A percentile compares a stretch with the other conserved stretches of the same genome.
Conservation (phyloP, 1,284 basidiomycete genomes). For the Leccinum subfulvum region DNA sequence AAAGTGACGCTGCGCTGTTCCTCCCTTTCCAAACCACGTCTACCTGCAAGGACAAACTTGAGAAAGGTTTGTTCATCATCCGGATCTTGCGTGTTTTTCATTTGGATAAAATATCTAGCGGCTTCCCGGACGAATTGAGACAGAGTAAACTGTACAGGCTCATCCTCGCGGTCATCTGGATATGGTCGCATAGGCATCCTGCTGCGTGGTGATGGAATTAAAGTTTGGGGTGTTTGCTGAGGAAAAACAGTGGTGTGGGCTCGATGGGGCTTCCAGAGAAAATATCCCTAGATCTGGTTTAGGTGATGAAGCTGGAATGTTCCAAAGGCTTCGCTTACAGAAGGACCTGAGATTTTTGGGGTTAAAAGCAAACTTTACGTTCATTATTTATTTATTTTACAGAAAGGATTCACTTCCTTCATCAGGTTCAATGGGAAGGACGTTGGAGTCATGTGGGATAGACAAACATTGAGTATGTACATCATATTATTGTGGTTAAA, state of each 20-base stretch:
- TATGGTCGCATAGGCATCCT: not conserved
- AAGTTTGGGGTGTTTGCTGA: not conserved
- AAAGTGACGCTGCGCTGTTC: not conserved
- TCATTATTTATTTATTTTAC: not conserved
- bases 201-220: not conserved
- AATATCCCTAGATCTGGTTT: not conserved
- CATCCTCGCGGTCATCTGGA: not conserved
- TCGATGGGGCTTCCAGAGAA: not conserved
- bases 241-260: not conserved
- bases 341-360: too few species aligned
- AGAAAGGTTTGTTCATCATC: not conserved
- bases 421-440: not conserved
- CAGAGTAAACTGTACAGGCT: not conserved
- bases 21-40: not conserved
- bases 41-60: not conserved
- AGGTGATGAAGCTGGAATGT: not conserved
- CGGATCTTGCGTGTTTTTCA: not conserved
- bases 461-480: too few species aligned
- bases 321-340: not conserved
- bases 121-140: not conserved
- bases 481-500: too few species aligned
- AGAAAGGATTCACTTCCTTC: not conserved
- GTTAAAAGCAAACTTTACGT: not conserved
- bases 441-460: too few species aligned
- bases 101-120: not conserved